Percentiles rank a stretch among this genome's conserved stretches.
Evolutionary conservation across 768 basidiomycete species (phyloP).

Genomic region (Pisolithus marmoratus): DNA sequence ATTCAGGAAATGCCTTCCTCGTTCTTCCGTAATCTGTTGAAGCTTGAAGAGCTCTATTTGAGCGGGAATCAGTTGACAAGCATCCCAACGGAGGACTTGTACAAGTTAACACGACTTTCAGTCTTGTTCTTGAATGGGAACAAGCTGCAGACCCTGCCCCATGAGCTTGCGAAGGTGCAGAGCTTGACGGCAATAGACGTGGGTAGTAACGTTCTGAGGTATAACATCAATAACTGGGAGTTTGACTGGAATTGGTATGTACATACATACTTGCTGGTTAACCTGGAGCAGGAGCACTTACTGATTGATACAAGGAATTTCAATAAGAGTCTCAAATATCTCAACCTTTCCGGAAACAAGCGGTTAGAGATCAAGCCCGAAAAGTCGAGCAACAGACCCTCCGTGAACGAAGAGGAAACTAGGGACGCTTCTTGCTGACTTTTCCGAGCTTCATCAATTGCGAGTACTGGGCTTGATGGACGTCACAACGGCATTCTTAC

Average conservation of each 20-base stretch:
- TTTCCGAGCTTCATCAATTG: slow-evolving; percentile 78
- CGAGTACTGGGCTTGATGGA: slow-evolving; percentile 97
- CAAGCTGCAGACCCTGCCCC: slow-evolving; percentile 84
- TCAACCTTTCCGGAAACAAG: slow-evolving; percentile 97
- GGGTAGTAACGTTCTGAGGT: slow-evolving; percentile 89
- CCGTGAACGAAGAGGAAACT: slow-evolving; percentile 15
- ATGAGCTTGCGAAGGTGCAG: slow-evolving; percentile 80
- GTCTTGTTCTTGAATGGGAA: slow-evolving; percentile 92
- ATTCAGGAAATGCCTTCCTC: slow-evolving; percentile 80
- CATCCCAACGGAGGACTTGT: slow-evolving; percentile 86
- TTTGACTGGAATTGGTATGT: slow-evolving; percentile 98
- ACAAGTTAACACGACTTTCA: slow-evolving; percentile 57
- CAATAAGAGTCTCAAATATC: slow-evolving; percentile 87
- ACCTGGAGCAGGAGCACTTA: background rate
- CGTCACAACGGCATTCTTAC: slow-evolving; percentile 60
- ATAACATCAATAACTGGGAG: slow-evolving; percentile 97
- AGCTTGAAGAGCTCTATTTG: slow-evolving; percentile 83
- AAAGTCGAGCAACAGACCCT: slow-evolving; percentile 26
- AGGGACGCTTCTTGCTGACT: slow-evolving; percentile 65
- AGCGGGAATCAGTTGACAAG: slow-evolving; percentile 93
- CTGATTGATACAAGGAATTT: slow-evolving; percentile 69
- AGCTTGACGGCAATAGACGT: slow-evolving; percentile 81
- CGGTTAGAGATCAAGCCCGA: slow-evolving; percentile 91
- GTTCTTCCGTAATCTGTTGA: slow-evolving; percentile 66
- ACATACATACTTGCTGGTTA: background rate